phyloP scores from a whole-genome alignment of 2,329 filamentous ascomycete species.

The Ophidiomyces ophidiicola region DNA sequence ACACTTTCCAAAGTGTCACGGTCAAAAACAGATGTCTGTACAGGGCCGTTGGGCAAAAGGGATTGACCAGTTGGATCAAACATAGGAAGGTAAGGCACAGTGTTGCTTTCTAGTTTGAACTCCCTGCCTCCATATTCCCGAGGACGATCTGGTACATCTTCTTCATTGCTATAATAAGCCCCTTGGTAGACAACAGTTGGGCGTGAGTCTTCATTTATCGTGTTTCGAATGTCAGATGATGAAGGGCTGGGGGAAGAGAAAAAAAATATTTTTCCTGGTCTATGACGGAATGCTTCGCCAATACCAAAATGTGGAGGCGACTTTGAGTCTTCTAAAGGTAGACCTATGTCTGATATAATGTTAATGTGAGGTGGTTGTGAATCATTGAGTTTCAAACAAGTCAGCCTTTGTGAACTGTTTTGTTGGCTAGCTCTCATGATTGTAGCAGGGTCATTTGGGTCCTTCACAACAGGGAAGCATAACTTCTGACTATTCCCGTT shows the following conservation, averaged over 20 bases:
- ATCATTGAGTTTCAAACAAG: slow-evolving; percentile 4
- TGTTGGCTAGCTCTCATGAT: slow-evolving; percentile 55
- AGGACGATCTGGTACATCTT: slow-evolving; percentile 63
- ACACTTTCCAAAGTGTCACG: slow-evolving; percentile 39
- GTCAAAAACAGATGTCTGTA: slow-evolving; percentile 39
- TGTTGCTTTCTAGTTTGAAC: slow-evolving; percentile 64
- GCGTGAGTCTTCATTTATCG: slow-evolving; percentile 44
- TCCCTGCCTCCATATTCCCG: slow-evolving; percentile 81
- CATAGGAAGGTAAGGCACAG: slow-evolving; percentile 63
- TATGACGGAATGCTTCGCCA: slow-evolving; percentile 16
- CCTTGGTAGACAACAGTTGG: slow-evolving; percentile 69
- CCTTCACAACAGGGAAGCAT: slow-evolving; percentile 65
- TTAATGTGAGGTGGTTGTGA: background rate
- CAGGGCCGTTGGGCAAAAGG: slow-evolving; percentile 41
- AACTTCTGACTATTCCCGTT: slow-evolving; percentile 37
- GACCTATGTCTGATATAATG: background rate
- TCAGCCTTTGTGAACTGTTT: slow-evolving; percentile 39
- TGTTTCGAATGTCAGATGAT: slow-evolving; percentile 40
- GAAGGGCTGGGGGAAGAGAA: slow-evolving; percentile 20
- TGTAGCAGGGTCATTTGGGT: slow-evolving; percentile 54
- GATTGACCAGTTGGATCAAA: slow-evolving; percentile 57
- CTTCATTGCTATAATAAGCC: slow-evolving; percentile 71
- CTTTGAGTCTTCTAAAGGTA: background rate
- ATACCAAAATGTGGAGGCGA: slow-evolving; percentile 16
- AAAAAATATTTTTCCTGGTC: slow-evolving; percentile 19